Conservation (phyloP, 106 monocot species). For the Dactylorhiza incarnata region DNA sequence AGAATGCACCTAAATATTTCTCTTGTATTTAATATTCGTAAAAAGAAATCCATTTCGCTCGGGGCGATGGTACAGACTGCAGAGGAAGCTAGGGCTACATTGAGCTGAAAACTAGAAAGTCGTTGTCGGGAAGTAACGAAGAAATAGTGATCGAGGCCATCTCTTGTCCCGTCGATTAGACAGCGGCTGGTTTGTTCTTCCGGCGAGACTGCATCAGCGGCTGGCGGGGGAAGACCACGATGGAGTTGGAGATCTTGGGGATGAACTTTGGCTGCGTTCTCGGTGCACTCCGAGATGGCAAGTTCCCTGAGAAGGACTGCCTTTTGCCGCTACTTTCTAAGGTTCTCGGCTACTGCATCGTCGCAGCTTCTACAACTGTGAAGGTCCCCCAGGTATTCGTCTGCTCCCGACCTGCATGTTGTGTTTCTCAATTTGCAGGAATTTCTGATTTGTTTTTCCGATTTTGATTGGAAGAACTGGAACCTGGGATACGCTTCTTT, state of each 20-base stretch:
- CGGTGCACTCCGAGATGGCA: slow-evolving; percentile 30
- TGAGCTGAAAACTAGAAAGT: too few species aligned
- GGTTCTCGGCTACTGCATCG: slow-evolving; percentile 90
- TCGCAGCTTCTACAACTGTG: slow-evolving; percentile 89
- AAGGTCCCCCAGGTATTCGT: slow-evolving; percentile 76
- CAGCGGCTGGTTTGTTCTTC: not conserved
- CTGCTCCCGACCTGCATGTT: not conserved
- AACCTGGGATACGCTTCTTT: not conserved
- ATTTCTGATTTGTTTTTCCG: not conserved
- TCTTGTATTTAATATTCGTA: too few species aligned
- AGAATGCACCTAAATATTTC: too few species aligned
- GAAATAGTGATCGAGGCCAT: too few species aligned
- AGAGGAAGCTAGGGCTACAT: too few species aligned
- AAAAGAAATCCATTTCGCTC: too few species aligned
- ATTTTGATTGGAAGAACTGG: not conserved
- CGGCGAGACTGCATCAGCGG: not conserved
- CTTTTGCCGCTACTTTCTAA: slow-evolving; percentile 76
- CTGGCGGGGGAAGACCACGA: not conserved
- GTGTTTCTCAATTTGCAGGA: not conserved
- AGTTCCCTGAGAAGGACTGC: slow-evolving; percentile 72
- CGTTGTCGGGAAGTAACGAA: too few species aligned
- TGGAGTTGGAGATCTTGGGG: slow-evolving; percentile 76
- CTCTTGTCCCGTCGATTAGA: too few species aligned
- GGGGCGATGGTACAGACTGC: too few species aligned
- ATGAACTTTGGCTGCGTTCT: slow-evolving; percentile 87